Evolutionary conservation across 495 filamentous ascomycete species (phyloP).

Genomic region (Xylaria intraflava): DNA sequence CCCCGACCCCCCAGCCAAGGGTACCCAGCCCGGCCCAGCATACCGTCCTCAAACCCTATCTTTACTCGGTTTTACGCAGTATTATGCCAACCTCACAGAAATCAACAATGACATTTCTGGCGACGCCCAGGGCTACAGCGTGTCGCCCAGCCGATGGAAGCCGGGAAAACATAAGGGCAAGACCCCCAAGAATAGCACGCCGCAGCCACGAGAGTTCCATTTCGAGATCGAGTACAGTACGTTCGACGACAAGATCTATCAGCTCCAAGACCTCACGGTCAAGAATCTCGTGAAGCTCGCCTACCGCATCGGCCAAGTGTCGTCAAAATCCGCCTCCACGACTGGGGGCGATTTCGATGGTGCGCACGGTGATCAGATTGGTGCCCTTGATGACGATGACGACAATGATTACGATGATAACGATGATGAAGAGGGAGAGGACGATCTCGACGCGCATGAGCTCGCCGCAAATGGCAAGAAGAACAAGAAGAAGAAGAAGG

Average conservation of each 20-base stretch:
- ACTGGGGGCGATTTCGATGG: too few relatives aligned
- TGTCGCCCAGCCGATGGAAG: slow-evolving; percentile 33
- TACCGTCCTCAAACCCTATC: slow-evolving; percentile 83
- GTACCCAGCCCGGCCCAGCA: slow-evolving; percentile 75
- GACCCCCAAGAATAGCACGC: slow-evolving; percentile 39
- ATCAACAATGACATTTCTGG: slow-evolving; percentile 61
- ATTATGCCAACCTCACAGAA: slow-evolving; percentile 83
- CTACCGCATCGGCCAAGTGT: slow-evolving; percentile 58
- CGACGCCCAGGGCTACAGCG: slow-evolving; percentile 15
- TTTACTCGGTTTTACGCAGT: slow-evolving; percentile 74
- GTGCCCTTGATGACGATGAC: background rate
- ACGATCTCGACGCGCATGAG: slow-evolving; percentile 1
- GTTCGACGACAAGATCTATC: slow-evolving; percentile 63
- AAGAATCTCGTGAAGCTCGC: slow-evolving; percentile 74
- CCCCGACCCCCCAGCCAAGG: slow-evolving; percentile 65
- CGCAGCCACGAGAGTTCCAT: slow-evolving; percentile 55
- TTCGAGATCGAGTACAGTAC: slow-evolving; percentile 88
- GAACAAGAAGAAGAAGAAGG: slow-evolving; percentile 38
- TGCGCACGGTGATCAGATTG: background rate
- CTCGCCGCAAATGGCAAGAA: slow-evolving; percentile 27
- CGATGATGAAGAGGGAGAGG: slow-evolving; percentile 14
- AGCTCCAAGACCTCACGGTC: slow-evolving; percentile 78
- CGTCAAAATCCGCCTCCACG: slow-evolving; percentile 15
- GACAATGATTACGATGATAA: slow-evolving; percentile 11
- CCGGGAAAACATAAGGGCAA: slow-evolving; percentile 54